phyloP scores from a whole-genome alignment of 1,284 basidiomycete species.

The Caloboletus firmus region DNA sequence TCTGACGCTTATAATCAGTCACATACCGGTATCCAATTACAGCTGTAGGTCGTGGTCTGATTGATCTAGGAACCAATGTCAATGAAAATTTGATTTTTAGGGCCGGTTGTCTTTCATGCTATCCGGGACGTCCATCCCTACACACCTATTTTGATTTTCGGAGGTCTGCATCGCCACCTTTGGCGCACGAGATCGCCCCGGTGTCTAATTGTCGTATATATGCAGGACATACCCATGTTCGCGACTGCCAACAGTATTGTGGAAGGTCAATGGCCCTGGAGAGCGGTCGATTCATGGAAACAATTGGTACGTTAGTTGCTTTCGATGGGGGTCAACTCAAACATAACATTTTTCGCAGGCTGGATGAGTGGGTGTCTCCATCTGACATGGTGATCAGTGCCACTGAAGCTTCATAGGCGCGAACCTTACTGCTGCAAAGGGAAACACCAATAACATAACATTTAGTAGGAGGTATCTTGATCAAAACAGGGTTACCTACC shows the following conservation, averaged over 20 bases:
- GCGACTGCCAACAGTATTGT: slow-evolving; percentile 69
- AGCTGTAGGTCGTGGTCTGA: slow-evolving; percentile 45
- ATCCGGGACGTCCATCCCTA: slow-evolving; percentile 68
- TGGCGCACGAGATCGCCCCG: background rate
- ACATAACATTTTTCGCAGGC: slow-evolving; percentile 21
- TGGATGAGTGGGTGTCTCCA: slow-evolving; percentile 33
- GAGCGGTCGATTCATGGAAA: slow-evolving; percentile 87
- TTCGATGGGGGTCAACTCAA: background rate
- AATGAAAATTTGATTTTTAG: slow-evolving; percentile 35
- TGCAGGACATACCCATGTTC: slow-evolving; percentile 72
- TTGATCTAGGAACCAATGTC: background rate
- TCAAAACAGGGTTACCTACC: slow-evolving; percentile 69
- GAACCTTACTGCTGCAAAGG: slow-evolving; percentile 44
- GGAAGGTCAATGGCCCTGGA: slow-evolving; percentile 70
- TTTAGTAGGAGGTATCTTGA: slow-evolving; percentile 74
- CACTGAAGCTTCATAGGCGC: slow-evolving; percentile 40
- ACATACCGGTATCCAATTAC: slow-evolving; percentile 68
- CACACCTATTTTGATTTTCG: slow-evolving; percentile 79
- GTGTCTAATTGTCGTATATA: background rate
- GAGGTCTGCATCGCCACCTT: slow-evolving; percentile 42
- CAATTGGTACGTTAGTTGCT: slow-evolving; percentile 53
- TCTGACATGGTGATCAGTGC: background rate
- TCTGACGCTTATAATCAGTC: slow-evolving; percentile 38
- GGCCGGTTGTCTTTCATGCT: slow-evolving; percentile 70
- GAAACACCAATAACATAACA: slow-evolving; percentile 49